phyloP scores from a whole-genome alignment of 495 filamentous ascomycete species.

The Pyrenula aspistea region DNA sequence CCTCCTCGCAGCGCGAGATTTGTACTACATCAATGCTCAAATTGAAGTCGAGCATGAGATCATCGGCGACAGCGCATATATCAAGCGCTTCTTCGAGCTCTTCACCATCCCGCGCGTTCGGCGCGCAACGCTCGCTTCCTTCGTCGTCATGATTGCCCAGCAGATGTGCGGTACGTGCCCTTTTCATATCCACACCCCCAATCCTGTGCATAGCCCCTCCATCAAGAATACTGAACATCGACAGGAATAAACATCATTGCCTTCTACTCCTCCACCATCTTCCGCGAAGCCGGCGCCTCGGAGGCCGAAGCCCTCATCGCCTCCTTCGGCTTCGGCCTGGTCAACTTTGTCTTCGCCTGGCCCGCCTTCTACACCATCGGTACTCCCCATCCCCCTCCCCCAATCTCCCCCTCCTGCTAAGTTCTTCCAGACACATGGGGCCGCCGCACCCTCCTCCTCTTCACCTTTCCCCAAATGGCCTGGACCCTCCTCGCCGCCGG shows the following conservation, averaged over 20 bases:
- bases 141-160: slow-evolving; percentile 64
- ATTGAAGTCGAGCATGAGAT: slow-evolving; percentile 22
- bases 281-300: slow-evolving; percentile 46
- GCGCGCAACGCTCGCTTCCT: slow-evolving; percentile 43
- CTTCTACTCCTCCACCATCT: slow-evolving; percentile 75
- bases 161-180: slow-evolving; percentile 64
- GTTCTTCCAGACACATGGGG: slow-evolving; percentile 81
- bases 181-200: slow-evolving; percentile 13
- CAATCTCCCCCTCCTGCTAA: too few species aligned
- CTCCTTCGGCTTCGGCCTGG: slow-evolving; percentile 66
- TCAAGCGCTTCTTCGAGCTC: slow-evolving; percentile 40
- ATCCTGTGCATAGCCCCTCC: not conserved
- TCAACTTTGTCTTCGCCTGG: slow-evolving; percentile 78
- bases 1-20: slow-evolving; percentile 51
- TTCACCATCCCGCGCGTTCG: slow-evolving; percentile 50
- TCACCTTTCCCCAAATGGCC: slow-evolving; percentile 79
- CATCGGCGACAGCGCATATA: slow-evolving; percentile 26
- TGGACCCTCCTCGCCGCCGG: slow-evolving; percentile 66
- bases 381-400: too few species aligned
- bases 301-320: slow-evolving; percentile 51
- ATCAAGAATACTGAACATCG: not conserved
- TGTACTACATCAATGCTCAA: slow-evolving; percentile 51
- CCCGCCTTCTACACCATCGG: slow-evolving; percentile 77
- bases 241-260: slow-evolving; percentile 55
- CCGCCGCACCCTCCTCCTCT: slow-evolving; percentile 60